Conservation (phyloP, 768 basidiomycete species). For the Trametopsis cervina region DNA sequence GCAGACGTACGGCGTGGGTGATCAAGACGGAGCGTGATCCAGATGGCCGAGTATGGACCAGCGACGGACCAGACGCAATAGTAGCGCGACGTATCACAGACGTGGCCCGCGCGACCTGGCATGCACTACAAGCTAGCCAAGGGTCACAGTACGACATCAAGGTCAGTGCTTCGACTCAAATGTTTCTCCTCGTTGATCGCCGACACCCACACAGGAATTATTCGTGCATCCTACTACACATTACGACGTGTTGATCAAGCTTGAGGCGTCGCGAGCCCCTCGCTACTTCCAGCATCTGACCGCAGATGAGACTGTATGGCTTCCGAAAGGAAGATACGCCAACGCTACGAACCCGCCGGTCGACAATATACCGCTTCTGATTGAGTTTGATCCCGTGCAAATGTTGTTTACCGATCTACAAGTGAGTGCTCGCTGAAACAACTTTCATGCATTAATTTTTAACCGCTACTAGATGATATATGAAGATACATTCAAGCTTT, state of each 20-base stretch:
- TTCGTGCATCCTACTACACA: constrained; percentile 80
- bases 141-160: constrained; percentile 46
- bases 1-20: constrained; percentile 52
- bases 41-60: constrained; percentile 73
- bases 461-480: constrained; percentile 43
- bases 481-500: constrained; percentile 71
- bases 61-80: constrained; percentile 54
- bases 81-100: constrained; percentile 67
- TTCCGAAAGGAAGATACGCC: constrained; percentile 35
- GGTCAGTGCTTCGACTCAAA: constrained; percentile 33
- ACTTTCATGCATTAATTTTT: neutral
- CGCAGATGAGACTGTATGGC: constrained; percentile 42
- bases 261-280: constrained; percentile 57
- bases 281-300: constrained; percentile 69
- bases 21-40: constrained; percentile 74
- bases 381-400: constrained; percentile 78
- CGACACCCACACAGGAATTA: constrained; percentile 47
- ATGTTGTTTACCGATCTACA: constrained; percentile 65
- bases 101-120: constrained; percentile 72
- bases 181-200: neutral
- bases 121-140: constrained; percentile 47
- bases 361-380: constrained; percentile 30
- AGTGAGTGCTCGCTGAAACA: constrained; percentile 32
- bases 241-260: constrained; percentile 79
- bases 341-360: constrained; percentile 31